phyloP scores from a whole-genome alignment of 1,139 yeast species.

The Yamadazyma triangularis region DNA sequence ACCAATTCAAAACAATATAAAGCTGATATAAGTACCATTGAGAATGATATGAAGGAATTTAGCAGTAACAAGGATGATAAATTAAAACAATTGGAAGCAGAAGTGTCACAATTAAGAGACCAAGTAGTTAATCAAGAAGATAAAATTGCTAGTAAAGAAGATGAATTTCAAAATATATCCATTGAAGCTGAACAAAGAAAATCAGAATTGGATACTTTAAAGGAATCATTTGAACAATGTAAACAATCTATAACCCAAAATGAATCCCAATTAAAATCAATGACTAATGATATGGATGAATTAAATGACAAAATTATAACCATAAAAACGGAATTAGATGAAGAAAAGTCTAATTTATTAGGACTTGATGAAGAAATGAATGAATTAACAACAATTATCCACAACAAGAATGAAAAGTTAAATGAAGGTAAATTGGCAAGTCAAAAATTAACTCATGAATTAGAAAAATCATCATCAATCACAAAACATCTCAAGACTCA shows the following conservation, averaged over 20 bases:
- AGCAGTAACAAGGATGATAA: conserved; percentile 76
- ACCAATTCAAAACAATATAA: conserved; percentile 20
- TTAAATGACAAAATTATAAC: conserved; percentile 26
- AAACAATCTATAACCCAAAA: conserved; percentile 32
- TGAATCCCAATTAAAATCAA: conserved; percentile 21
- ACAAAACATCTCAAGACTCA: conserved; percentile 36
- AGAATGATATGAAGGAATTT: conserved; percentile 80
- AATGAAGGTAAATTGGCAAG: conserved; percentile 50
- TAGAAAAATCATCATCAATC: conserved; percentile 52
- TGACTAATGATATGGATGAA: conserved; percentile 14
- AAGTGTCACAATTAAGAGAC: conserved; percentile 39
- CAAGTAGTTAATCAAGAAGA: conserved; percentile 37
- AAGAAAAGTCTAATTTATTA: conserved; percentile 57
- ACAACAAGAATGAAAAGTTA: conserved; percentile 46
- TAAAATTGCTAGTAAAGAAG: conserved; percentile 44
- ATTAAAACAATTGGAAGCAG: conserved; percentile 60
- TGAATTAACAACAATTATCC: conserved; percentile 53
- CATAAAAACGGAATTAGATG: conserved; percentile 45
- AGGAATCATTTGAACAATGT: conserved; percentile 37
- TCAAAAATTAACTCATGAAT: conserved; percentile 61
- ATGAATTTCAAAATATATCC: conserved; percentile 57
- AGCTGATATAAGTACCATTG: conserved; percentile 52
- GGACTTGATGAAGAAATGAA: conserved; percentile 78
- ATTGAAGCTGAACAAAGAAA: conserved; percentile 68
- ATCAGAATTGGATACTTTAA: conserved; percentile 47